Evolutionary conservation across 1,284 basidiomycete genomes (phyloP).

Genomic region (Phlebopus sp.): DNA sequence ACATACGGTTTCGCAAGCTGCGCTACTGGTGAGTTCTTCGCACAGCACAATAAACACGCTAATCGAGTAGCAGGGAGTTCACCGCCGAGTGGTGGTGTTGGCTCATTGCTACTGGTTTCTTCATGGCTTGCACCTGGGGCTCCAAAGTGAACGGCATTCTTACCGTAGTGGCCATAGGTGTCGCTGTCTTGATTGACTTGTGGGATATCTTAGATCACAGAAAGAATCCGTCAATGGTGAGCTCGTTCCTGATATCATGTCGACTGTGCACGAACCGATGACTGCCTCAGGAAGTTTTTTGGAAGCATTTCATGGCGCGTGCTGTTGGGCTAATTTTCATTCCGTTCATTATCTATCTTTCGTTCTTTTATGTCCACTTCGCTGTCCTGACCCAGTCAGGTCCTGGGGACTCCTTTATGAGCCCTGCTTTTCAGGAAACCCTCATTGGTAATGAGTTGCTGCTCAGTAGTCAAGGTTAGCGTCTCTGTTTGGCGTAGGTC

Average conservation of each 20-base stretch:
- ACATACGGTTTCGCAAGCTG: constrained; percentile 93
- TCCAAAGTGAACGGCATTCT: constrained; percentile 98
- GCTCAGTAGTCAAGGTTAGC: constrained; percentile 81
- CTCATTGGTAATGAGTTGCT: constrained; percentile 90
- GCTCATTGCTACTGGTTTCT: constrained; percentile 87
- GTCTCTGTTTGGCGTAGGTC: constrained; percentile 2
- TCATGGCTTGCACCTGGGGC: constrained; percentile 93
- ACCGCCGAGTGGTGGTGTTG: constrained; percentile 92
- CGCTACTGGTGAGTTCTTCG: constrained; percentile 71
- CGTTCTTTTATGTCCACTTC: constrained; percentile 97
- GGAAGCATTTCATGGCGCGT: constrained; percentile 86
- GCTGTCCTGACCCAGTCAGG: constrained; percentile 88
- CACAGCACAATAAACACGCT: background rate
- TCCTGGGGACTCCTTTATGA: constrained; percentile 96
- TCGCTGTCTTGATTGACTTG: constrained; percentile 89
- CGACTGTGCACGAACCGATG: constrained; percentile 6
- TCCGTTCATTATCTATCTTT: constrained; percentile 88
- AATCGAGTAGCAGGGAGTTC: constrained; percentile 64
- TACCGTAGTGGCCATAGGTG: constrained; percentile 86
- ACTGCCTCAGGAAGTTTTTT: constrained; percentile 75
- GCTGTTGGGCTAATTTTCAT: constrained; percentile 85
- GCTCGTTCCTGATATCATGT: constrained; percentile 24
- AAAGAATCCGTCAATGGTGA: constrained; percentile 81
- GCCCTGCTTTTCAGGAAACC: constrained; percentile 96
- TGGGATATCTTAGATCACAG: constrained; percentile 93